Percentiles rank a stretch among this genome's conserved stretches.
These are phyloP conservation scores for Jackrogersella minutella DNA, from an alignment of 495 filamentous ascomycete species.

Conservation along the genomic window DNA sequence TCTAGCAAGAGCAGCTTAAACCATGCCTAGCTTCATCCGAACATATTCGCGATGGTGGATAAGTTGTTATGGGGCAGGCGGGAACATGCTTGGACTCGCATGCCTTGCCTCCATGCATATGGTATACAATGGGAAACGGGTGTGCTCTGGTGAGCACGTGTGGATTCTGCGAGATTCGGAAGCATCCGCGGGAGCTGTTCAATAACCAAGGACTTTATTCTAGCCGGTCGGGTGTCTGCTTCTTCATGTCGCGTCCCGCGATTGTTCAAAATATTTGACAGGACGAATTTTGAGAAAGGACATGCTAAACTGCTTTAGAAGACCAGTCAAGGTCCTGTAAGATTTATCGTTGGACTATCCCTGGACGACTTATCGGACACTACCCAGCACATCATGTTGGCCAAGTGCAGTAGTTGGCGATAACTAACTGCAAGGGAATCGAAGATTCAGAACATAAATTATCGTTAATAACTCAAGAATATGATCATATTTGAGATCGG, in stretches of 20 bases:
- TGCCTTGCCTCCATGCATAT: not conserved
- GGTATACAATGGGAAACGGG: not conserved
- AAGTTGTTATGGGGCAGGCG: not conserved
- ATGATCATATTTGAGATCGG: not conserved
- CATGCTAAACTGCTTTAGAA: not conserved
- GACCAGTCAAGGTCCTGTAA: too few species aligned
- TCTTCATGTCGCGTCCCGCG: slow-evolving; percentile 16
- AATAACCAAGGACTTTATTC: slow-evolving; percentile 20
- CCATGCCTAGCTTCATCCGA: not conserved
- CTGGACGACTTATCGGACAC: not conserved
- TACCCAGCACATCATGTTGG: not conserved
- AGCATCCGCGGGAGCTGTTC: slow-evolving; percentile 19
- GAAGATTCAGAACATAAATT: not conserved
- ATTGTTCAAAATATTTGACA: not conserved
- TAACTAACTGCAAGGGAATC: not conserved
- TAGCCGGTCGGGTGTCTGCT: slow-evolving; percentile 18
- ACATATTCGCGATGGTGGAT: slow-evolving; percentile 1
- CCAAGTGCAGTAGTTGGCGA: not conserved
- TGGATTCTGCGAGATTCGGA: slow-evolving; percentile 31
- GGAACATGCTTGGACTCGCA: slow-evolving; percentile 12
- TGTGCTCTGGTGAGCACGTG: slow-evolving; percentile 24
- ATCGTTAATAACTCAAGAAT: not conserved
- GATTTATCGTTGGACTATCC: not conserved
- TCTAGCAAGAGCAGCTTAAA: not conserved
- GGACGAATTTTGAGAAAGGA: not conserved